Evolutionary conservation across 768 basidiomycete genomes (phyloP).

Genomic region (Brasilioporus rufonigricans): DNA sequence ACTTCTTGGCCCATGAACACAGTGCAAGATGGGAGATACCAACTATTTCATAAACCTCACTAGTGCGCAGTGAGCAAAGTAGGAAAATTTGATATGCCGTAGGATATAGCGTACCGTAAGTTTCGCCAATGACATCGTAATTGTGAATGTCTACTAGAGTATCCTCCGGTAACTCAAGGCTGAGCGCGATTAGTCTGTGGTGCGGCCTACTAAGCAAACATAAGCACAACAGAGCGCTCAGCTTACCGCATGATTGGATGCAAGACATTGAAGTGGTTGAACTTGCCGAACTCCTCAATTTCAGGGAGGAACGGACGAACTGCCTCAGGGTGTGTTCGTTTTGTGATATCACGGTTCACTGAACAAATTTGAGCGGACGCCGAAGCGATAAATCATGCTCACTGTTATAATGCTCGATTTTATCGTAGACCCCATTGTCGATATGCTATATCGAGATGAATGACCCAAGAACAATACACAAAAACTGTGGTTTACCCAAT

Average conservation of each 20-base stretch:
- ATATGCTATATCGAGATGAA: constrained; percentile 44
- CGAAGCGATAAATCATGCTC: constrained; percentile 11
- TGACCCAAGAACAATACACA: neutral
- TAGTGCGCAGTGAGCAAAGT: constrained; percentile 18
- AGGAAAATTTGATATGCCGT: neutral
- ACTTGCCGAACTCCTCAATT: constrained; percentile 46
- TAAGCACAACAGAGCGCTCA: neutral
- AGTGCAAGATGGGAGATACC: constrained; percentile 12
- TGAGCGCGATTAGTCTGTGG: constrained; percentile 46
- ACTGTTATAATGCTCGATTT: constrained; percentile 66
- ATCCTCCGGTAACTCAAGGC: constrained; percentile 55
- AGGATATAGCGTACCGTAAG: constrained; percentile 34
- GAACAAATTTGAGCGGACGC: neutral
- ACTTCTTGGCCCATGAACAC: neutral
- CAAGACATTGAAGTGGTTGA: constrained; percentile 52
- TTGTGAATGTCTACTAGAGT: constrained; percentile 47
- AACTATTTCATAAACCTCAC: constrained; percentile 70
- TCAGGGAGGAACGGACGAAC: constrained; percentile 53
- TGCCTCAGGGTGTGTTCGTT: constrained; percentile 46
- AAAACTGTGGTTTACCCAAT: constrained; percentile 39
- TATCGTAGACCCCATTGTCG: constrained; percentile 59
- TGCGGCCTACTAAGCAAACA: neutral
- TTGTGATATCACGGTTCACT: constrained; percentile 53
- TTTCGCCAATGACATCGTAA: constrained; percentile 41
- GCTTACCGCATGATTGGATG: constrained; percentile 45